phyloP scores from a whole-genome alignment of 176 grass and related monocot genomes.

The Aegilops speltoides region DNA sequence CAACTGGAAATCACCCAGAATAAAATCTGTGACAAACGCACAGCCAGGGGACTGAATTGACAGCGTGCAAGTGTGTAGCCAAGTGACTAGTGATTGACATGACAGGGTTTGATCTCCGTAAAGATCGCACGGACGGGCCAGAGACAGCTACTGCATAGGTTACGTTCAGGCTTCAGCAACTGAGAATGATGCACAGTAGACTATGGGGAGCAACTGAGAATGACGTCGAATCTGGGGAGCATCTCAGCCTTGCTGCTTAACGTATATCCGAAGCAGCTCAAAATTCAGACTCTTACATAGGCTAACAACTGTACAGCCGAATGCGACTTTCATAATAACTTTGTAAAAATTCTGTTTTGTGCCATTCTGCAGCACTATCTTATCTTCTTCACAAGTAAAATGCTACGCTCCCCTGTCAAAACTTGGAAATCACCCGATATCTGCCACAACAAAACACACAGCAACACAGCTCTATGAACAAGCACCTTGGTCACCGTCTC shows the following conservation, averaged over 20 bases:
- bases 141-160: not conserved
- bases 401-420: slow-evolving; percentile 8
- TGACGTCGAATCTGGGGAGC: not conserved
- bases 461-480: not conserved
- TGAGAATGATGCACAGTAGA: not conserved
- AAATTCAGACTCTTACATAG: not conserved
- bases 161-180: not conserved
- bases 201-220: not conserved
- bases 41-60: no score
- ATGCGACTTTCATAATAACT: not conserved
- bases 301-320: not conserved
- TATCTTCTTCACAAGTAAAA: slow-evolving; percentile 1
- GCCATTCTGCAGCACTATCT: not conserved
- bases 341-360: not conserved
- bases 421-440: not conserved
- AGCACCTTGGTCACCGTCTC: not conserved
- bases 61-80: no score
- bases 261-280: not conserved
- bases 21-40: no score
- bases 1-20: no score
- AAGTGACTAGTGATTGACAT: no score
- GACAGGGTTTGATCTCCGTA: no score
- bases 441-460: not conserved
- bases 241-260: not conserved
- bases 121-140: no score